Percentiles rank a stretch among this genome's conserved stretches.
These are phyloP conservation scores for Xylaria bambusicola DNA, from an alignment of 495 filamentous ascomycete species.

Conservation along the genomic window DNA sequence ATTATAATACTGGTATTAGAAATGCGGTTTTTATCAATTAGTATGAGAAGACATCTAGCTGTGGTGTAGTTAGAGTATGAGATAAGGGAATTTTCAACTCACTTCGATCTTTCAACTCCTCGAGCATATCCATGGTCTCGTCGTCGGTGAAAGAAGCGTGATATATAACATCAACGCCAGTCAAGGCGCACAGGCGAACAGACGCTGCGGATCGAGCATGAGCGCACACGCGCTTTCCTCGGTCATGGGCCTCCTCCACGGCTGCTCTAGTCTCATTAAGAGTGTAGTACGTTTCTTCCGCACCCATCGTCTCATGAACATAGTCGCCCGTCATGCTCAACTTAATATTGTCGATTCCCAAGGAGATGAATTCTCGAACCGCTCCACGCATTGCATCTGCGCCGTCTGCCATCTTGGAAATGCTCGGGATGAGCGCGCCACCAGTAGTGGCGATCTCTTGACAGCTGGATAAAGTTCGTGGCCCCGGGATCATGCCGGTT, in stretches of 20 bases:
- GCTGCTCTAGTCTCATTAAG: constrained; percentile 53
- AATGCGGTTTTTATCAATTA: not conserved
- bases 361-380: constrained; percentile 44
- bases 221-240: constrained; percentile 48
- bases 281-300: constrained; percentile 52
- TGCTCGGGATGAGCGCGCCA: constrained; percentile 48
- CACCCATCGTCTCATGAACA: constrained; percentile 43
- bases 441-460: constrained; percentile 50
- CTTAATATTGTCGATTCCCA: constrained; percentile 57
- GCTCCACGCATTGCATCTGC: constrained; percentile 49
- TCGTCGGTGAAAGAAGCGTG: constrained; percentile 54
- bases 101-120: constrained; percentile 39
- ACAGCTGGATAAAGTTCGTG: constrained; percentile 50
- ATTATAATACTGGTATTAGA: constrained; percentile 16
- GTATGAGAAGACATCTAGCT: not conserved
- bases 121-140: constrained; percentile 51
- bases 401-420: constrained; percentile 52
- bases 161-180: constrained; percentile 57
- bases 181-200: constrained; percentile 47
- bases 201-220: constrained; percentile 53
- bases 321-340: constrained; percentile 55
- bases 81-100: not conserved
- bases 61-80: not conserved
- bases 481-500: constrained; percentile 54
- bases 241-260: constrained; percentile 53